Conservation (phyloP, 2,329 filamentous ascomycete genomes). For the Venturia pyrina region DNA sequence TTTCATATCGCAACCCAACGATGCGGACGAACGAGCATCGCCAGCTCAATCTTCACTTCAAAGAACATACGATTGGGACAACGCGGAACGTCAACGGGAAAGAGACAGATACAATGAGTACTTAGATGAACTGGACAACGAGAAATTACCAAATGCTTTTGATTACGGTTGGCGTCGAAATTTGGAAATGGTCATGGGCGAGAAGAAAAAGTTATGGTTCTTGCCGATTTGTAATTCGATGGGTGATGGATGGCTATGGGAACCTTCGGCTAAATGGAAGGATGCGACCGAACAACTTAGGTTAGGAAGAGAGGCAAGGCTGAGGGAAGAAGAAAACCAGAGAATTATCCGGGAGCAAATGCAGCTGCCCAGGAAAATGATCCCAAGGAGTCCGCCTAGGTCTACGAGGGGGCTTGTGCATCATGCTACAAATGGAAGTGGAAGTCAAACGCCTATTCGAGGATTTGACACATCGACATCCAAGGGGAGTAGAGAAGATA, state of each 20-base stretch:
- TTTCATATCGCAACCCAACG: conserved; percentile 50
- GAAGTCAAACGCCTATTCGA: conserved; percentile 13
- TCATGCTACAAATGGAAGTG: background rate
- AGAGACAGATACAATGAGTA: conserved; percentile 65
- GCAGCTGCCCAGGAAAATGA: conserved; percentile 25
- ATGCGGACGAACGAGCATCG: conserved; percentile 54
- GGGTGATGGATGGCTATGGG: conserved; percentile 92
- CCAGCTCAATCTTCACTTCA: conserved; percentile 26
- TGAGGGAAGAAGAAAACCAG: conserved; percentile 27
- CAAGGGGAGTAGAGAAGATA: conserved; percentile 26
- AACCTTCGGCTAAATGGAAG: conserved; percentile 70
- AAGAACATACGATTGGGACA: conserved; percentile 28
- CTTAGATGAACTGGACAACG: conserved; percentile 79
- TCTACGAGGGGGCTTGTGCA: conserved; percentile 28
- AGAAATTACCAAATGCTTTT: conserved; percentile 85
- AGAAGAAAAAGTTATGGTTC: conserved; percentile 60
- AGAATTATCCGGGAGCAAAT: conserved; percentile 31
- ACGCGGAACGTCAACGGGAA: conserved; percentile 54
- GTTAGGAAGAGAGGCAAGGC: conserved; percentile 53
- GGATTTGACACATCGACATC: conserved; percentile 22
- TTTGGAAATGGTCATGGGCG: conserved; percentile 71
- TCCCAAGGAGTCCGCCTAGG: conserved; percentile 27
- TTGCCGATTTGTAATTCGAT: conserved; percentile 76
- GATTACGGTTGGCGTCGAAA: conserved; percentile 80
- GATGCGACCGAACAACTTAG: conserved; percentile 51